Percentiles rank a stretch among this genome's conserved stretches.
phyloP scores from a whole-genome alignment of 257 asterid genomes.

The Pogostemon cablin region DNA sequence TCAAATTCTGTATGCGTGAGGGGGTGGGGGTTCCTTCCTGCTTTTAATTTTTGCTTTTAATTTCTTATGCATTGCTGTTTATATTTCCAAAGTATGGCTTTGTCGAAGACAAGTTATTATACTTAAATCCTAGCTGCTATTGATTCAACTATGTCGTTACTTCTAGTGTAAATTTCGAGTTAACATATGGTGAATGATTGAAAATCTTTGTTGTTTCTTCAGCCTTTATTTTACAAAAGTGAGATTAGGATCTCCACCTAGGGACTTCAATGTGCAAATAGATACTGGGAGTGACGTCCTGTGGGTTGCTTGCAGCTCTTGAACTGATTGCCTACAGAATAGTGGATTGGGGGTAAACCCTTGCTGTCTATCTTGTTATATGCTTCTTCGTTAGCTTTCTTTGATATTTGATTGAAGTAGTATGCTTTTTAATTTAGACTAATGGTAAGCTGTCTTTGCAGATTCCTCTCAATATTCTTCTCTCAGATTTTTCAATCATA shows the following conservation, averaged over 20 bases:
- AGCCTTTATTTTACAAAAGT: constrained; percentile 92
- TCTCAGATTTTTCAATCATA: no score
- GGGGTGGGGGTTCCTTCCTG: no score
- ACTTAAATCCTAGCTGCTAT: no score
- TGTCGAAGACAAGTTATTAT: no score
- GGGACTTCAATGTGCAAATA: constrained; percentile 85
- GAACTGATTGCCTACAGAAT: constrained; percentile 71
- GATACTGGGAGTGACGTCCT: constrained; percentile 93
- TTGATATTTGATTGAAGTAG: neutral
- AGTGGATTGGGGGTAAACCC: constrained; percentile 85
- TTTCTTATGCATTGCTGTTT: neutral
- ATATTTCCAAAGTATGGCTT: no score
- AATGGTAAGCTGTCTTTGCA: constrained; percentile 37
- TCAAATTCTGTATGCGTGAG: neutral
- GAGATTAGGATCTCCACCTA: constrained; percentile 87
- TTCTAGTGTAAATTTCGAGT: neutral
- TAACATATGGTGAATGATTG: neutral
- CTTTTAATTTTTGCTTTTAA: constrained; percentile 1
- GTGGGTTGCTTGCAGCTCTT: constrained; percentile 81
- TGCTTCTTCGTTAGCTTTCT: neutral
- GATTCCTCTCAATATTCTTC: constrained; percentile 59
- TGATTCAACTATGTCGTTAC: no score
- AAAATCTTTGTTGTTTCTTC: constrained; percentile 22
- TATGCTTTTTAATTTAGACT: constrained; percentile 25
- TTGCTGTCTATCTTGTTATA: constrained; percentile 24